Base-by-base conservation (phyloP, 2,329 filamentous ascomycete genomes). In the Didymella lethalis region DNA sequence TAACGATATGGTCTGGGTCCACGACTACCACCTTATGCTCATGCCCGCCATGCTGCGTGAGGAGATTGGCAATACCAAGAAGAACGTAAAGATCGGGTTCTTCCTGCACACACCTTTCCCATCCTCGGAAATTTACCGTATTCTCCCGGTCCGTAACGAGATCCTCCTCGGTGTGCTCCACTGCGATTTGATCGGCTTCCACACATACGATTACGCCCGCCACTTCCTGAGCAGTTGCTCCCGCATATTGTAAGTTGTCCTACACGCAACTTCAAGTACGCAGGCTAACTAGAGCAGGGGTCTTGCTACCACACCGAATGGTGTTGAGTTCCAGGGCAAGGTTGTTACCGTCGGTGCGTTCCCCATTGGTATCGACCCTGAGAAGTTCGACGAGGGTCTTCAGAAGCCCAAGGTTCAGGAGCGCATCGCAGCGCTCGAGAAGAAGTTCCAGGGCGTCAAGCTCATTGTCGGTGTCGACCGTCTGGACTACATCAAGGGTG, bases 21-120 rank as follows among this genome's bases (percentile, higher is more conserved):
- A 99, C 77, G 95, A 99, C 79, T 99, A 98, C 80, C 95, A 99
- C 78, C 83, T 98, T 62, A 98, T 98, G 93, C 88, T 99, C 20
- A 85, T 99, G 32, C 95, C 95, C 31, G 88, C 94, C 73, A 96
- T 98, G 93, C 85, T 99, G 59, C 91, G 95, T 62, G 91, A 96
- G 72, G 92, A 96, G 78, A 89, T 97, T 58, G 91, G 90, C 57
- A 79, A 87, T 63, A 85, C 84, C 61, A 92, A 90, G 81, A 92
- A 93, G 81, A 96, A 97, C 67, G 88, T 98, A 79, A 97, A 96
- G 83, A 95, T 99, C 70, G 95, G 94, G 66, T 98, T 98, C 85
- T 99, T 98, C 84, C 82, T 98, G 34, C 95, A 99, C 78, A 98
- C 95, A 0, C 94, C 95, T 0, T 99, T 98, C 80, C 95, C 95